phyloP scores from a whole-genome alignment of 2,329 filamentous ascomycete species.

The Gliomastix tumulicola region DNA sequence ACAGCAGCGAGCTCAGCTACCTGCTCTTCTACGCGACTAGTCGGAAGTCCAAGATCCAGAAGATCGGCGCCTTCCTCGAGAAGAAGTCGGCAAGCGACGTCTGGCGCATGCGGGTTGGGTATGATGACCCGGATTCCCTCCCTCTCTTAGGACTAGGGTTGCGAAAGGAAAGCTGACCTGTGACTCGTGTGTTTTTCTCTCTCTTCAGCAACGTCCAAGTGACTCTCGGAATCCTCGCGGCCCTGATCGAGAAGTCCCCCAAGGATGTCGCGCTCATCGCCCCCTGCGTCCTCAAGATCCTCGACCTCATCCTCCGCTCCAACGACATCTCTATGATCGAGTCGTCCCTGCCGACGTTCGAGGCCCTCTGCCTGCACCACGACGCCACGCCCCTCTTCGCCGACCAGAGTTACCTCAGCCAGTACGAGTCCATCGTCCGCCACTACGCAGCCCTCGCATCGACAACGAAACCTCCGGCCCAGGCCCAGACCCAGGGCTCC shows the following conservation, averaged over 20 bases:
- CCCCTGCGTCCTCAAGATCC: slow-evolving; percentile 73
- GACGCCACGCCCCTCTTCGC: slow-evolving; percentile 79
- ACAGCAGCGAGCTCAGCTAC: slow-evolving; percentile 94
- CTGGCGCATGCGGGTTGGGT: slow-evolving; percentile 83
- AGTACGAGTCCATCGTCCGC: slow-evolving; percentile 76
- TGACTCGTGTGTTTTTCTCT: slow-evolving; percentile 2
- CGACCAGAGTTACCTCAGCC: slow-evolving; percentile 73
- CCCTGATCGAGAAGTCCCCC: slow-evolving; percentile 86
- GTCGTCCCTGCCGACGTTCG: slow-evolving; percentile 79
- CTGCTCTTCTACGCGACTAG: slow-evolving; percentile 95
- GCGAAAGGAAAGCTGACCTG: too few species aligned
- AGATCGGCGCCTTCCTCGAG: slow-evolving; percentile 90
- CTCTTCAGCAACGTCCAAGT: slow-evolving; percentile 79
- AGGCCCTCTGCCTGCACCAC: slow-evolving; percentile 82
- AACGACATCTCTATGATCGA: slow-evolving; percentile 90
- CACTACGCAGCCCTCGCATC: slow-evolving; percentile 77
- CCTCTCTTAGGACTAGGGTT: slow-evolving; percentile 2
- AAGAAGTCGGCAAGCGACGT: slow-evolving; percentile 91
- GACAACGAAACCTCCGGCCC: slow-evolving; percentile 42
- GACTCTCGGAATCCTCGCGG: slow-evolving; percentile 84
- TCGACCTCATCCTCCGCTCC: slow-evolving; percentile 75
- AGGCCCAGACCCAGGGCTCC: slow-evolving; percentile 47
- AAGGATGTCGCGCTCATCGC: slow-evolving; percentile 88
- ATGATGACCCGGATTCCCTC: slow-evolving; percentile 21
- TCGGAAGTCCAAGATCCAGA: slow-evolving; percentile 89